phyloP scores from a whole-genome alignment of 2,329 filamentous ascomycete species.

The Aspergillus glaucus region DNA sequence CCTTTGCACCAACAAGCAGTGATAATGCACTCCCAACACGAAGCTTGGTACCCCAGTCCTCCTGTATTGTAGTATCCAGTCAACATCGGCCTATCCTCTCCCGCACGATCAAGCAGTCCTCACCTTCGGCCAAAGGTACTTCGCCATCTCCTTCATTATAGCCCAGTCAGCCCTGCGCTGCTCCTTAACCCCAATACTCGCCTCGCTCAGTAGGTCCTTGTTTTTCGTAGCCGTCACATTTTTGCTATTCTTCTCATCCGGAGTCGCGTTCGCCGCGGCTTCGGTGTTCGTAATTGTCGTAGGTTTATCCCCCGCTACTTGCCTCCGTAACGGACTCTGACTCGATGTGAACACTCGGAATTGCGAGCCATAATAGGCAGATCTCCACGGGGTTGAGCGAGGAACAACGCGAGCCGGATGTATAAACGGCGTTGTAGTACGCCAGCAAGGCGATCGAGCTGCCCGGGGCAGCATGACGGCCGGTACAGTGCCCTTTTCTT shows the following conservation, averaged over 20 bases:
- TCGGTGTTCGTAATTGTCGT: slow-evolving; percentile 7
- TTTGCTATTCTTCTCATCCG: slow-evolving; percentile 16
- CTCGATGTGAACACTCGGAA: slow-evolving; percentile 25
- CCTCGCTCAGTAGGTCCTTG: slow-evolving; percentile 58
- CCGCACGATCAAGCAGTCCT: slow-evolving; percentile 2
- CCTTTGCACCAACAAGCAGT: slow-evolving; percentile 81
- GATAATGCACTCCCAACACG: slow-evolving; percentile 79
- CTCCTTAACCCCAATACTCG: slow-evolving; percentile 66
- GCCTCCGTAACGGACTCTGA: slow-evolving; percentile 15
- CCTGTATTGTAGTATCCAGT: slow-evolving; percentile 33
- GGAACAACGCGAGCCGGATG: slow-evolving; percentile 19
- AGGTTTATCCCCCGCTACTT: slow-evolving; percentile 12
- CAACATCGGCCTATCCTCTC: neutral
- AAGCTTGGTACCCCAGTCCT: slow-evolving; percentile 72
- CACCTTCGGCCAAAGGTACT: slow-evolving; percentile 89
- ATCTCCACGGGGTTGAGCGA: slow-evolving; percentile 16
- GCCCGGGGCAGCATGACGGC: slow-evolving; percentile 34
- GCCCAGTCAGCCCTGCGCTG: slow-evolving; percentile 97
- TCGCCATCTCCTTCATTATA: slow-evolving; percentile 96
- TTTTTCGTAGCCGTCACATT: slow-evolving; percentile 28
- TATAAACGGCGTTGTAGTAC: slow-evolving; percentile 22
- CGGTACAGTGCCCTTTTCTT: slow-evolving; percentile 3
- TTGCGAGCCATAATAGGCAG: slow-evolving; percentile 18
- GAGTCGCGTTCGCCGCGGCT: slow-evolving; percentile 12
- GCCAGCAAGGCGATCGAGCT: slow-evolving; percentile 29